Conservation (phyloP, 495 filamentous ascomycete genomes). For the Tuber indicum region DNA sequence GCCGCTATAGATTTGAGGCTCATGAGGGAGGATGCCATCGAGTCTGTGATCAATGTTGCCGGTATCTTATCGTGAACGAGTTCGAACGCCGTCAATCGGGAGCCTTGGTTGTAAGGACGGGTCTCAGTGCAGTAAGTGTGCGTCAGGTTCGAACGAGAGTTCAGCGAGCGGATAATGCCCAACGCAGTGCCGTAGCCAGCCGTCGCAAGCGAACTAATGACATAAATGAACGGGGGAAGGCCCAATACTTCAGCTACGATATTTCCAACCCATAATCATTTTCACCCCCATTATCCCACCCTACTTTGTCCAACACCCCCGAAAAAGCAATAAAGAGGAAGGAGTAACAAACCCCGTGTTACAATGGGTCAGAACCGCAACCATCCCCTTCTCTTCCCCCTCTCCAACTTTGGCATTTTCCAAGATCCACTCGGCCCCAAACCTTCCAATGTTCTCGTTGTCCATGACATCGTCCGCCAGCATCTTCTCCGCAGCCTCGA, state of each 20-base stretch:
- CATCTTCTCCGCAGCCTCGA: conserved; percentile 75
- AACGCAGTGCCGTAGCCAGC: conserved; percentile 94
- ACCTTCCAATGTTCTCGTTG: conserved; percentile 74
- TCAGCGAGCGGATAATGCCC: conserved; percentile 83
- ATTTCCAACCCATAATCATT: neutral
- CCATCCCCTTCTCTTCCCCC: conserved; percentile 45
- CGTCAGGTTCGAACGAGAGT: conserved; percentile 55
- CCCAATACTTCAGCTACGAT: neutral
- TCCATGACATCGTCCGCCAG: conserved; percentile 77
- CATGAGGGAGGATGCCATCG: conserved; percentile 86
- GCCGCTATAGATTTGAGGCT: conserved; percentile 61
- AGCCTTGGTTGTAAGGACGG: conserved; percentile 95
- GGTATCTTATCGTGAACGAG: conserved; percentile 88
- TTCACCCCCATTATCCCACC: neutral
- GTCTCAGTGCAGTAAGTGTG: conserved; percentile 96
- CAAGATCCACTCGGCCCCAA: conserved; percentile 78
- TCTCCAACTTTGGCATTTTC: conserved; percentile 44
- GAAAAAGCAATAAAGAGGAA: neutral
- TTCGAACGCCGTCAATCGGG: conserved; percentile 90
- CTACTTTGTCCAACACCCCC: neutral
- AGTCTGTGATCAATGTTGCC: conserved; percentile 90
- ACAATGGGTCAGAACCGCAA: conserved; percentile 85
- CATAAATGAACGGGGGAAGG: neutral
- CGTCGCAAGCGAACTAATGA: conserved; percentile 73
- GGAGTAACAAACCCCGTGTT: conserved; percentile 70